Conservation (phyloP, 441 rosid species). For the Populus trichocarpa region DNA sequence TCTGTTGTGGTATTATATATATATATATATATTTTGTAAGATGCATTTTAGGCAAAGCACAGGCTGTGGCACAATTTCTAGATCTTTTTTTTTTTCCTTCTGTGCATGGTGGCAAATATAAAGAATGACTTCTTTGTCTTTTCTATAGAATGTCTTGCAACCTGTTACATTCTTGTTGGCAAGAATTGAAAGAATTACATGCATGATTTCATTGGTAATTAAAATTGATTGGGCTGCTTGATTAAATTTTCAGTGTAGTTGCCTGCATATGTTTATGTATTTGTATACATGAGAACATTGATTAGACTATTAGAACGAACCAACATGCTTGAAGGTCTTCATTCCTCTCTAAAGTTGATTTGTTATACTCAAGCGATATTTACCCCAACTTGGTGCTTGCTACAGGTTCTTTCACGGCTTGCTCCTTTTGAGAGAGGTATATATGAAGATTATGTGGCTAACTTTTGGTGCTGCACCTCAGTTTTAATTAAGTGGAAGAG, state of each 20-base stretch:
- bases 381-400: slow-evolving; percentile 4
- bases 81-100: background rate
- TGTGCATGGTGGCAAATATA: too few species aligned
- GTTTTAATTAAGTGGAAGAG: slow-evolving; percentile 83
- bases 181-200: background rate
- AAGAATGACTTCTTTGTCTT: too few species aligned
- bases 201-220: background rate
- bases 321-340: background rate
- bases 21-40: background rate
- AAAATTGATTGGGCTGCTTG: background rate
- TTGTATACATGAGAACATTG: background rate
- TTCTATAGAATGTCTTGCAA: background rate
- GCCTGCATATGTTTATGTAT: background rate
- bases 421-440: slow-evolving; percentile 97
- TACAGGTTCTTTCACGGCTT: slow-evolving; percentile 78
- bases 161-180: background rate
- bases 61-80: background rate
- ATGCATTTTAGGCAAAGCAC: background rate
- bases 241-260: background rate
- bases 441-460: slow-evolving; percentile 94
- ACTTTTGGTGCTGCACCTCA: slow-evolving; percentile 90
- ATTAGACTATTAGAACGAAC: background rate
- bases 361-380: background rate
- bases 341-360: background rate
- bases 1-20: background rate